Evolutionary conservation across 2,329 filamentous ascomycete species (phyloP).

Genomic region (Monosporascus cannonballus): DNA sequence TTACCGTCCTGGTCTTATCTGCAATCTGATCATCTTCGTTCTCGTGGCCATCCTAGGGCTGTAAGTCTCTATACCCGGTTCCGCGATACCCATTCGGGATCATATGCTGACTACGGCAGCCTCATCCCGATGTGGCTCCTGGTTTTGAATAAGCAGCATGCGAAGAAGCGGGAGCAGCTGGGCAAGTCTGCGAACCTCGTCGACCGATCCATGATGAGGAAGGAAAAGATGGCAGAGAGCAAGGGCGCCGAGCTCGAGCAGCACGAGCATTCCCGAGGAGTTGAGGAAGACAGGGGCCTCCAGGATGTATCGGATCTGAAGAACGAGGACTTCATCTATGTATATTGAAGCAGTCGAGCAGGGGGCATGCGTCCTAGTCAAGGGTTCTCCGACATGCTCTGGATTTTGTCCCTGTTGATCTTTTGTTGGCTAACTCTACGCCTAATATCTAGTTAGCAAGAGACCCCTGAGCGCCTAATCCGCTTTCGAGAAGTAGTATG

Average conservation of each 20-base stretch:
- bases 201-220: constrained; percentile 32
- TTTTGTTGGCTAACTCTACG: too few species aligned
- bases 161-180: constrained; percentile 32
- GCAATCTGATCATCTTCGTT: constrained; percentile 54
- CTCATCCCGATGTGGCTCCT: constrained; percentile 31
- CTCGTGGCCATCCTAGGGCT: constrained; percentile 42
- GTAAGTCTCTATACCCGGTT: constrained; percentile 10
- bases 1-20: constrained; percentile 51
- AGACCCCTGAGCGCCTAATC: too few species aligned
- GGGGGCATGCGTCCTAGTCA: neutral
- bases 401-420: too few species aligned
- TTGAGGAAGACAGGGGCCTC: constrained; percentile 41
- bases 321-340: constrained; percentile 62
- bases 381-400: too few species aligned
- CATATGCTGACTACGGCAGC: constrained; percentile 6
- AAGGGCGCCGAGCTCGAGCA: constrained; percentile 24
- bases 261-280: constrained; percentile 21
- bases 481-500: too few species aligned
- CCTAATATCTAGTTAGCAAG: too few species aligned
- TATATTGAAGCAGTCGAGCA: constrained; percentile 12
- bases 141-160: constrained; percentile 46
- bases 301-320: constrained; percentile 57
- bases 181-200: constrained; percentile 46
- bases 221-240: constrained; percentile 27
- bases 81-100: constrained; percentile 15